These are phyloP conservation scores for Stromatinia cepivora DNA, from an alignment of 2,329 filamentous ascomycete species.

Conservation along the genomic window DNA sequence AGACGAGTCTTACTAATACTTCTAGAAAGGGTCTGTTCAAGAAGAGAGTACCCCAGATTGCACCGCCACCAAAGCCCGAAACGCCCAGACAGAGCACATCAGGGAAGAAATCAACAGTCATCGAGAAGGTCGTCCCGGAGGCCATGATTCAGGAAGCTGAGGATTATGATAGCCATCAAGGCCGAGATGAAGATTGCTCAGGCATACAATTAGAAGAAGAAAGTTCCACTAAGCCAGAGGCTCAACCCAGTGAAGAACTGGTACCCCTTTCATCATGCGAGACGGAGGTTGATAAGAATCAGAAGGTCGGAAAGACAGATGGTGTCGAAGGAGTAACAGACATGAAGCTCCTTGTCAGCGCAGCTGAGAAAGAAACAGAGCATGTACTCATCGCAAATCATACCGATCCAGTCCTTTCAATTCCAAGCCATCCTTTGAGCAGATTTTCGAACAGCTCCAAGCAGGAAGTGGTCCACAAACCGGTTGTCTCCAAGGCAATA, in stretches of 20 bases:
- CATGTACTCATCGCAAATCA: not conserved
- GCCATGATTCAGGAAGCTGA: not conserved
- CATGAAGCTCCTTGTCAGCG: not conserved
- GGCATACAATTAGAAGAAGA: not conserved
- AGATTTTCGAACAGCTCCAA: not conserved
- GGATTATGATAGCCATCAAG: not conserved
- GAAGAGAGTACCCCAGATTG: not conserved
- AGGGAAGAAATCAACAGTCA: not conserved
- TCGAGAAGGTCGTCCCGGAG: not conserved
- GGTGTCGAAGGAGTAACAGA: not conserved
- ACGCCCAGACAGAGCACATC: not conserved
- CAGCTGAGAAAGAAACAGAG: not conserved
- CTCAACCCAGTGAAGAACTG: not conserved
- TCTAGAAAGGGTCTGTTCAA: not conserved
- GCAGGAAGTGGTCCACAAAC: not conserved
- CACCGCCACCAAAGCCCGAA: not conserved
- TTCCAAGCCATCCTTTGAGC: not conserved
- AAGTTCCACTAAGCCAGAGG: not conserved
- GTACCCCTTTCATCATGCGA: not conserved
- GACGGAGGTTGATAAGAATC: not conserved
- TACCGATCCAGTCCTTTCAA: not conserved
- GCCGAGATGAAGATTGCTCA: not conserved
- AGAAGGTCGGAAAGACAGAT: not conserved
- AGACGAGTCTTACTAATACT: not conserved
- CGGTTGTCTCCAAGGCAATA: not conserved